Conservation (phyloP, 768 basidiomycete species). For the Leccinum variicolor region DNA sequence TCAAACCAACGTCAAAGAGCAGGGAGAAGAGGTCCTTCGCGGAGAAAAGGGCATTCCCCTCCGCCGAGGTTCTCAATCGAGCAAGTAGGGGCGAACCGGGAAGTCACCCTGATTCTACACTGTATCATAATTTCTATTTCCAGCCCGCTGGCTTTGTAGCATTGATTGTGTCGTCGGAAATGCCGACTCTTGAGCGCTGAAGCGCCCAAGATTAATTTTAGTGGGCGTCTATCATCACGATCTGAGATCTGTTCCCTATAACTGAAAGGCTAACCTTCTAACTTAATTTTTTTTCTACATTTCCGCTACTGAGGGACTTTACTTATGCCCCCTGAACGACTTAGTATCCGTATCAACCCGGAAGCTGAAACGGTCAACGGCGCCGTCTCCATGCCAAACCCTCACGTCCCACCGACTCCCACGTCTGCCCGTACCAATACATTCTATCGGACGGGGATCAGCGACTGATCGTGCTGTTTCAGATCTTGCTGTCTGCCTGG, state of each 20-base stretch:
- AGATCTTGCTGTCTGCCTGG: background rate
- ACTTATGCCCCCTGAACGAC: background rate
- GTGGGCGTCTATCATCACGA: constrained; percentile 3
- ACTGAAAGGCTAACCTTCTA: constrained; percentile 23
- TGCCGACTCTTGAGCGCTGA: background rate
- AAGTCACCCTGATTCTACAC: background rate
- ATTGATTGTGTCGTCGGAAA: background rate
- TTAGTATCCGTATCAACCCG: background rate
- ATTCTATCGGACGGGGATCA: background rate
- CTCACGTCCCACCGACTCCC: background rate
- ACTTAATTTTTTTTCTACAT: background rate
- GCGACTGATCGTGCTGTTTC: background rate
- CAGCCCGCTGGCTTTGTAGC: background rate
- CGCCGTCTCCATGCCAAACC: background rate
- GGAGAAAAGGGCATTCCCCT: constrained; percentile 41
- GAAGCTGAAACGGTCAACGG: background rate
- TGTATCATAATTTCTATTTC: background rate
- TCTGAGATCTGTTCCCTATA: constrained; percentile 16
- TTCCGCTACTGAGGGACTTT: background rate
- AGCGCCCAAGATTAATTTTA: background rate
- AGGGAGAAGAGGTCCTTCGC: constrained; percentile 51
- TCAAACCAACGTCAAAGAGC: constrained; percentile 45
- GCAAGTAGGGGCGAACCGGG: constrained; percentile 12
- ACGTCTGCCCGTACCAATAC: background rate
- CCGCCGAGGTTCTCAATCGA: constrained; percentile 22